Base-by-base conservation (phyloP, 129 eudicot species). In the Tanacetum coccineum region DNA sequence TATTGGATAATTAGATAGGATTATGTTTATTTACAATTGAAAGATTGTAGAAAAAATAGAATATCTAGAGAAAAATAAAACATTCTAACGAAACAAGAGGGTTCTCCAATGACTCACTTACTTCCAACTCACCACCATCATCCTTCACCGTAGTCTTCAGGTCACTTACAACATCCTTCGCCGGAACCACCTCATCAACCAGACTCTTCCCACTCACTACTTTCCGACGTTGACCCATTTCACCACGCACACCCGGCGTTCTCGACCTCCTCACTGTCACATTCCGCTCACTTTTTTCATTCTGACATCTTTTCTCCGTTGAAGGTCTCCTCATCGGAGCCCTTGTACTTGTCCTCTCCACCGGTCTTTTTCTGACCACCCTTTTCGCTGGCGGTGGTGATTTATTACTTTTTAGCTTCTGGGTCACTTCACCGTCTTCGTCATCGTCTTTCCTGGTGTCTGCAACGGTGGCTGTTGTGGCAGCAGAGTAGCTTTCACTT, bases 21-120 rank as follows among this genome's bases (percentile, higher is more conserved):
- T 22, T n/a, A n/a, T n/a, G n/a, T 1, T 22, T 22, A 22, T 22
- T 22, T 22, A 22, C 25, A 22, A 22, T 22, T 22, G 25, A 22
- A 22, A 1, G 25, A 22, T 22, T 0, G 1, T 22, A 22, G 1
- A 1, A 0, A 22, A 2, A 22, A 22, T 22, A 22, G 1, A 22
- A 22, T 22, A 2, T 22, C 2, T 22, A 22, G 25, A 88, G 81
- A 46, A 88, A 88, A 81, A 88, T 88, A 46, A 88, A 88, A 74
- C 96, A 88, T 69, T 88, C 96, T 3, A 88, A 72, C 5, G 96
- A 86, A 45, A 90, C 97, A 14, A 79, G 81, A 69, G 97, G 95
- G 30, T 90, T 86, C 62, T 90, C 97, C 20, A 90, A 71, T 25
- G 97, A 79, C 75, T 90, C 94, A 12, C 66, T 78, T 28, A 25